These are phyloP conservation scores for Eutypella sp. DNA, from an alignment of 2,329 filamentous ascomycete genomes.

Conservation along the genomic window DNA sequence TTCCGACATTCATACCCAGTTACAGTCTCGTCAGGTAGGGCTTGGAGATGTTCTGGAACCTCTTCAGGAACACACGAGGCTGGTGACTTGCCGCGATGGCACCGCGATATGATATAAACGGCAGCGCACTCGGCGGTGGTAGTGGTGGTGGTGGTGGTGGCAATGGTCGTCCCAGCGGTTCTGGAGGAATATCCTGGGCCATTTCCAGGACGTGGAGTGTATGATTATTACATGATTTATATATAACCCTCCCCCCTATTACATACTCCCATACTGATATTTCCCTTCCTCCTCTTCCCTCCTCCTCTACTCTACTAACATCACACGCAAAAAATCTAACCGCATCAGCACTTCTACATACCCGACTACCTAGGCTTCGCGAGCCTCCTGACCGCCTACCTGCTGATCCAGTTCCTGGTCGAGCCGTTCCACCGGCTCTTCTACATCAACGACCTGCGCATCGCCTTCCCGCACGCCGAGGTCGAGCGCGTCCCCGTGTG, in stretches of 20 bases:
- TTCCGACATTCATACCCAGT: no score
- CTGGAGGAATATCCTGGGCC: constrained; percentile 23
- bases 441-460: constrained; percentile 74
- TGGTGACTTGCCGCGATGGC: constrained; percentile 42
- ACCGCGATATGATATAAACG: constrained; percentile 19
- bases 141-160: no score
- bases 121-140: constrained; percentile 10
- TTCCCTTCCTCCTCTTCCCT: background rate
- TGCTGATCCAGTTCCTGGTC: constrained; percentile 62
- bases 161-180: no score
- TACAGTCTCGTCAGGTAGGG: no score
- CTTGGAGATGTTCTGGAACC: constrained; percentile 34
- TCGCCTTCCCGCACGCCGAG: constrained; percentile 82
- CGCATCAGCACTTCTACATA: constrained; percentile 68
- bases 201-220: constrained; percentile 45
- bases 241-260: no score
- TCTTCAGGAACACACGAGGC: constrained; percentile 32
- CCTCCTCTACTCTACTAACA: background rate
- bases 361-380: constrained; percentile 80
- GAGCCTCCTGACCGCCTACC: constrained; percentile 63
- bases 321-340: constrained; percentile 9
- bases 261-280: no score
- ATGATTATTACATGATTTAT: no score
- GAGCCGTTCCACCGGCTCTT: constrained; percentile 95
- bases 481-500: constrained; percentile 77